Percentiles rank a stretch among this genome's conserved stretches.
These are phyloP conservation scores for Beauveria pseudobassiana DNA, from an alignment of 2,329 filamentous ascomycete species.

Conservation along the genomic window DNA sequence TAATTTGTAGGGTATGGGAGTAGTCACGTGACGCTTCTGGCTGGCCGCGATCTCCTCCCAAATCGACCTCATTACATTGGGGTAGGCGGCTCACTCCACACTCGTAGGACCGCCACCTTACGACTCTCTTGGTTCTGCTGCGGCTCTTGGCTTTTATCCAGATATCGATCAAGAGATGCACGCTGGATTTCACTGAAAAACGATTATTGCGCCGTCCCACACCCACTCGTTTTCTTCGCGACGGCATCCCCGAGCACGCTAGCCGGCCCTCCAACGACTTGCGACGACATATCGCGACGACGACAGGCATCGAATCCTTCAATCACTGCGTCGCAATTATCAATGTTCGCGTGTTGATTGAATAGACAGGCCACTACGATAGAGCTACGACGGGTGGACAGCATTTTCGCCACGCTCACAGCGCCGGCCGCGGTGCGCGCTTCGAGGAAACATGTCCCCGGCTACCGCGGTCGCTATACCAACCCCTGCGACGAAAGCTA, in stretches of 20 bases:
- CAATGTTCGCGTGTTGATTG: conserved; percentile 10
- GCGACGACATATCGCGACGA: conserved; percentile 6
- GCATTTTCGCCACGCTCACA: background rate
- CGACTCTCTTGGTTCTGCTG: background rate
- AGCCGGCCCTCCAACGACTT: conserved; percentile 2
- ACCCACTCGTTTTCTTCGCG: conserved; percentile 2
- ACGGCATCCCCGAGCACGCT: conserved; percentile 1
- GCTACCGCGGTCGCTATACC: conserved; percentile 41
- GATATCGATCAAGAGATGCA: background rate
- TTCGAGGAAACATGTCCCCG: conserved; percentile 43
- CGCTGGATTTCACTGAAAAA: background rate
- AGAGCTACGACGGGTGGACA: conserved; percentile 11
- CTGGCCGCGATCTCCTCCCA: conserved; percentile 1
- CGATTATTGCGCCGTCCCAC: background rate
- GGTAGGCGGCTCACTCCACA: conserved; percentile 13
- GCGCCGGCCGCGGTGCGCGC: conserved; percentile 15
- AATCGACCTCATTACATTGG: conserved; percentile 6
- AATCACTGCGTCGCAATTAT: background rate
- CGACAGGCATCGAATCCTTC: conserved; percentile 2
- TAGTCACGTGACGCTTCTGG: conserved; percentile 1
- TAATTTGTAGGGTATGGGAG: background rate
- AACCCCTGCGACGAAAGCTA: conserved; percentile 50
- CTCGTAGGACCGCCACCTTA: conserved; percentile 10
- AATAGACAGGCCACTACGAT: background rate
- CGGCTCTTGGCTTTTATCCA: background rate